Base-by-base conservation (phyloP, 495 filamentous ascomycete species). In the Trichocladium uniseriatum region DNA sequence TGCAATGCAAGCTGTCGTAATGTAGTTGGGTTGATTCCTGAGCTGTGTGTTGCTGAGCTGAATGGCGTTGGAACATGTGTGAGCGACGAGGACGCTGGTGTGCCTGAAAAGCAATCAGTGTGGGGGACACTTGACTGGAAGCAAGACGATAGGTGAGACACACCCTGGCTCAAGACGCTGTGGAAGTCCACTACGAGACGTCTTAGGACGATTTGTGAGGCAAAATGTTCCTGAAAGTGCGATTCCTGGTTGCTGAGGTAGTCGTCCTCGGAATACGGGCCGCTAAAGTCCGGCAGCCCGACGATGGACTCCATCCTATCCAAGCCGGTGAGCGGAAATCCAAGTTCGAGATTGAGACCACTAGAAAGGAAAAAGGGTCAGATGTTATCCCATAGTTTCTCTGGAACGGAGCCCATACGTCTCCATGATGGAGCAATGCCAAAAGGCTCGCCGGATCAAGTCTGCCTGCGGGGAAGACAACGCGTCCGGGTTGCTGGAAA, bases 371-470 rank as follows among this genome's bases (percentile, higher is more conserved):
- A 20, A 10, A 13, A 10, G 14, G 0, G 46, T 53, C 29, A 56
- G 51, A n/a, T 36, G 10, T n/a, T 14, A n/a, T 9, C 2, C 43
- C 29, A 16, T 1, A 34, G 20, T 15, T 16, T 29, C 34, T 8
- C 29, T 2, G 5, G 9, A 11, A 15, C 0, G 4, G 22, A 24
- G 9, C 27, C 24, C 58, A 28, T 70, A 79, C 74, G 75, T 78
- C 53, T 82, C 78, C 62, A 78, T 74, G 28, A 79, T 69, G 9
- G 71, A 68, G 52, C 78, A 80, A 49, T 75, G 72, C 79, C 79
- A 82, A 39, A 75, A 82, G 0, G 63, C 65, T 43, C 78, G 69
- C 47, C 77, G 73, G n/a, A 78, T 62, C 22, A 77, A 54, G 48
- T 79, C 72, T 6, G 69, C 72, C 48, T 66, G 60, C 5, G 61